A percentile compares a stretch with the other conserved stretches of the same genome.
Evolutionary conservation across 1,284 basidiomycete species (phyloP).

Genomic region (Austroboletus niveus): DNA sequence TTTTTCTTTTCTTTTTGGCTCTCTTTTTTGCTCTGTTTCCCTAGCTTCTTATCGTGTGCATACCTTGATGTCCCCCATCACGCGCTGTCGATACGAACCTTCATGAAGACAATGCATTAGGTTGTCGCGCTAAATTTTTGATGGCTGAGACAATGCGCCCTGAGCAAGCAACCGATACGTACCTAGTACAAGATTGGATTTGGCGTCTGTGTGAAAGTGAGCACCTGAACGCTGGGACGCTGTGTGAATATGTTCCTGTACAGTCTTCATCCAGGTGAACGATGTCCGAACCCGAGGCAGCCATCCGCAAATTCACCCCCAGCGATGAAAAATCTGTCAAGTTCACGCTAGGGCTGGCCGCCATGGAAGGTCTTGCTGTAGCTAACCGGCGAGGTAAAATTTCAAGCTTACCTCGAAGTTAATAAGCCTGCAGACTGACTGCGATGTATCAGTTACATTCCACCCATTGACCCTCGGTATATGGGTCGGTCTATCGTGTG

Average conservation of each 20-base stretch:
- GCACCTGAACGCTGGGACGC: background rate
- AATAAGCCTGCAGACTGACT: background rate
- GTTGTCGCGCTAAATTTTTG: constrained; percentile 12
- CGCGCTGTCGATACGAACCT: constrained; percentile 49
- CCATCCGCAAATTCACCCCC: constrained; percentile 52
- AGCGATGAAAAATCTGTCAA: constrained; percentile 58
- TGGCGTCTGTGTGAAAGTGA: too few relatives aligned
- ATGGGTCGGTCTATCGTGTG: constrained; percentile 59
- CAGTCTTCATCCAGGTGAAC: background rate
- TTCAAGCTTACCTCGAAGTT: background rate
- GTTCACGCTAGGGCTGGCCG: constrained; percentile 66
- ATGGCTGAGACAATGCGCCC: too few relatives aligned
- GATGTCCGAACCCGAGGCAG: constrained; percentile 36
- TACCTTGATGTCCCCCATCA: constrained; percentile 32
- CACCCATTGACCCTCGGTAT: constrained; percentile 57
- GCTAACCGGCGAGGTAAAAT: constrained; percentile 64
- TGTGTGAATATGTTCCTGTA: constrained; percentile 5
- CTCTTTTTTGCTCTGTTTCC: constrained; percentile 32
- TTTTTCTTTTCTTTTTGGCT: constrained; percentile 43
- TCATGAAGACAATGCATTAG: constrained; percentile 41
- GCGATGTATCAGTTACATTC: constrained; percentile 48
- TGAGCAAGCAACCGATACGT: too few relatives aligned
- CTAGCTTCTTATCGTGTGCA: constrained; percentile 42
- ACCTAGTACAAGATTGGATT: too few relatives aligned
- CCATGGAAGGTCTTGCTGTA: constrained; percentile 67